Evolutionary conservation across 495 filamentous ascomycete genomes (phyloP), one percentile per base, ranked within the genome.

Genomic region (Parathielavia appendiculata): DNA sequence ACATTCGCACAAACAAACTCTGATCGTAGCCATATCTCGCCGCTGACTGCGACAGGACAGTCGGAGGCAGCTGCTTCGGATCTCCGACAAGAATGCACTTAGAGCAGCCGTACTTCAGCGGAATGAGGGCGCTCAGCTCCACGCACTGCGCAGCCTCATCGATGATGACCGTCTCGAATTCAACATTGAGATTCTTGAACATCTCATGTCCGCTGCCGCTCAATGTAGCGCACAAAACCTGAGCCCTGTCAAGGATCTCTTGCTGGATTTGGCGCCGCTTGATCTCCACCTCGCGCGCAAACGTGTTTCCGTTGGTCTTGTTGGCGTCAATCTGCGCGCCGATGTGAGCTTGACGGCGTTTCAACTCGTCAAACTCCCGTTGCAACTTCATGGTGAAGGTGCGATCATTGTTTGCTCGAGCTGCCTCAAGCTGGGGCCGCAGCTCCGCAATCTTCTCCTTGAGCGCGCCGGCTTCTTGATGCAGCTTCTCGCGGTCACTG

Each of bases 81-180:
- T 98, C 93, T 74, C 93, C 93, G 26, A 98, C 93, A 34, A 98
- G 83, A 57, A 98, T 90, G 73, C 95, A 97, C 71, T 97, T 97
- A 14, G 89, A 87, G 69, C 91, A 96, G 20, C 93, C 93, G 65
- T 97, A 98, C 71, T 98, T 98, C 26, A 98, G 80, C 7, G 93
- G 93, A 61, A 98, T 98, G 20, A 98, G 81, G 17, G 95, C 92
- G 65, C 91, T 96, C 69, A 98, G 79, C 74, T 98, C 93, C 61
- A 98, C 93, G 59, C 91, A 98, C 76, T 98, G 93, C 19, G 93
- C 93, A 2, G 93, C 93, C 78, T 98, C 93, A 65, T 98, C 93
- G 65, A 98, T 96, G 66, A 98, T 87, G 60, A 98, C 93, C 0
- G 93, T 97, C 72, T 98, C 93, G 61, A 98, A 97, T 70, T 97